Evolutionary conservation across 2,329 filamentous ascomycete species (phyloP).

Genomic region (Fusarium anthophilum): DNA sequence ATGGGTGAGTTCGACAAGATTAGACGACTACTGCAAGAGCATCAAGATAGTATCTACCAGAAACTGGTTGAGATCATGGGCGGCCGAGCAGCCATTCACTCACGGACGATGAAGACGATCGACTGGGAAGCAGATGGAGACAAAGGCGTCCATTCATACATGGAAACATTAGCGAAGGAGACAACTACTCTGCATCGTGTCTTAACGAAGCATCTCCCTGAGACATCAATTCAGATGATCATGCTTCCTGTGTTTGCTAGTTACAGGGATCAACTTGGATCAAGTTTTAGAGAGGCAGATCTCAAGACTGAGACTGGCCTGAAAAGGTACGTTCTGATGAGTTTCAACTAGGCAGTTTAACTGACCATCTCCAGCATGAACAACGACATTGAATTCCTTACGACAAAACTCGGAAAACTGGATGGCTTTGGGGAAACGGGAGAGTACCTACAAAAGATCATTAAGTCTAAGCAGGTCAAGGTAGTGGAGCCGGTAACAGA

Average conservation of each 20-base stretch:
- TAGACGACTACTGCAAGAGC: slow-evolving; percentile 83
- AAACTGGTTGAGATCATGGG: slow-evolving; percentile 95
- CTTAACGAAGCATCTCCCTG: slow-evolving; percentile 81
- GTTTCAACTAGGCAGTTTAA: background rate
- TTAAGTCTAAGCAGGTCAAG: slow-evolving; percentile 64
- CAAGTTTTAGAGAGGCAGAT: slow-evolving; percentile 71
- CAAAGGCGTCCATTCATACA: slow-evolving; percentile 70
- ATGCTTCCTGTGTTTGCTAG: slow-evolving; percentile 86
- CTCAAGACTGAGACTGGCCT: slow-evolving; percentile 74
- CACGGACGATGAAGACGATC: slow-evolving; percentile 77
- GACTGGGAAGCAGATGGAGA: slow-evolving; percentile 72
- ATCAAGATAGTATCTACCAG: slow-evolving; percentile 89
- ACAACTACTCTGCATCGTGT: slow-evolving; percentile 86
- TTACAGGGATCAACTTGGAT: slow-evolving; percentile 82
- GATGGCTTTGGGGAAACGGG: slow-evolving; percentile 82
- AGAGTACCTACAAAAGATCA: slow-evolving; percentile 71
- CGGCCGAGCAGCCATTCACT: slow-evolving; percentile 76
- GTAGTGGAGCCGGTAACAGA: slow-evolving; percentile 25
- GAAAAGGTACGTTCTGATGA: slow-evolving; percentile 67
- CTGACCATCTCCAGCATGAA: slow-evolving; percentile 68
- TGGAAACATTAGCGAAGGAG: slow-evolving; percentile 88
- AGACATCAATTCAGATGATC: slow-evolving; percentile 80
- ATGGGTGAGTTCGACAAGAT: slow-evolving; percentile 92
- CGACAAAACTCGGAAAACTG: slow-evolving; percentile 75
- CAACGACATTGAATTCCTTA: slow-evolving; percentile 78